Percentiles rank a stretch among this genome's conserved stretches.
Evolutionary conservation across 2,329 filamentous ascomycete species (phyloP).

Genomic region (Sclerotinia glacialis): DNA sequence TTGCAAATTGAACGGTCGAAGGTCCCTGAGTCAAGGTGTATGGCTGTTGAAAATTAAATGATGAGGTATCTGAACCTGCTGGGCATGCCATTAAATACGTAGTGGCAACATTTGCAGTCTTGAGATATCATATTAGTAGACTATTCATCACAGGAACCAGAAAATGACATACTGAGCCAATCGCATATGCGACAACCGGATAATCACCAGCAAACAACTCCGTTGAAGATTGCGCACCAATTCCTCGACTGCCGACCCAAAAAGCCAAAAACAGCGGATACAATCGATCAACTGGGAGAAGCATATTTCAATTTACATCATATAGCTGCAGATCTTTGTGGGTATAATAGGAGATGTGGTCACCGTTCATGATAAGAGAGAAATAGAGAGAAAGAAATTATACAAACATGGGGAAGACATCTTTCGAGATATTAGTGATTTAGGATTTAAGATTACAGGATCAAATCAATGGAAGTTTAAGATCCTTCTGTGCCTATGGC

Average conservation of each 20-base stretch:
- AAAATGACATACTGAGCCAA: slow-evolving; percentile 23
- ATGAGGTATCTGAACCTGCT: slow-evolving; percentile 10
- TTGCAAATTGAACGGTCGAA: slow-evolving; percentile 24
- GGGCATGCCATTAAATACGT: slow-evolving; percentile 28
- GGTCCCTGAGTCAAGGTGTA: slow-evolving; percentile 29
- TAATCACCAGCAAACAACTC: slow-evolving; percentile 23
- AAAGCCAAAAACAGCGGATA: not conserved
- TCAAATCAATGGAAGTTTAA: not conserved
- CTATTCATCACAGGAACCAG: not conserved
- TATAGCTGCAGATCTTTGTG: not conserved
- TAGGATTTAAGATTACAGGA: slow-evolving; percentile 19
- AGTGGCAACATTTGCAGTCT: slow-evolving; percentile 24
- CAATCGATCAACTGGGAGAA: not conserved
- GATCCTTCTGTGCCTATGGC: slow-evolving; percentile 7
- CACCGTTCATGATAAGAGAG: not conserved
- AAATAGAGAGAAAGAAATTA: not conserved
- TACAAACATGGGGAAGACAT: slow-evolving; percentile 11
- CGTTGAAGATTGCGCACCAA: slow-evolving; percentile 12
- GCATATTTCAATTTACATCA: slow-evolving; percentile 13
- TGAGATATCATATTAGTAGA: not conserved
- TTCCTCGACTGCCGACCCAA: slow-evolving; percentile 1
- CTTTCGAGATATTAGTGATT: not conserved
- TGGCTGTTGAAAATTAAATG: slow-evolving; percentile 28
- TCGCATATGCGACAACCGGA: slow-evolving; percentile 26
- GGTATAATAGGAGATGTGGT: not conserved